phyloP scores from a whole-genome alignment of 148 eudicot species.

The Arbutus unedo region DNA sequence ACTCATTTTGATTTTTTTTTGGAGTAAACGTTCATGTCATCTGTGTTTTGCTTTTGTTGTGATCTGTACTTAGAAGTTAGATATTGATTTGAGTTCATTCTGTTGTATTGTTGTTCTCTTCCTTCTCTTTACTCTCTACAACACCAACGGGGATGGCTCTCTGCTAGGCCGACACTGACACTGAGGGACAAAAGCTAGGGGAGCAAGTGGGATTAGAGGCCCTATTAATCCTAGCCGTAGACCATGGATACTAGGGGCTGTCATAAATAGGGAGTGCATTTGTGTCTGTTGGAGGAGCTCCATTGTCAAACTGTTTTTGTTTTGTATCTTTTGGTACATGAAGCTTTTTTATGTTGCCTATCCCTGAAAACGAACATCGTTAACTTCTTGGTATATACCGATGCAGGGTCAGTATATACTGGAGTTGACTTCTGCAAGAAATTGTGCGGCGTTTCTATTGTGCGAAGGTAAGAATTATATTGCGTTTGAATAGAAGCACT shows the following conservation, averaged over 20 bases:
- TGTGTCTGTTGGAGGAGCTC: neutral
- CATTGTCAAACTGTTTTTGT: neutral
- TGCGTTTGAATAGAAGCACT: neutral
- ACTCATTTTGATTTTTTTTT: neutral
- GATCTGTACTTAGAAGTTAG: neutral
- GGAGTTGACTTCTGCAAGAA: constrained; percentile 99
- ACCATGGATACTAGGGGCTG: neutral
- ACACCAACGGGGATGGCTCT: too few species aligned
- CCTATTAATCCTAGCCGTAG: too few species aligned
- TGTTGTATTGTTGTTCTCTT: constrained; percentile 1
- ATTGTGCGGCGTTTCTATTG: constrained; percentile 83
- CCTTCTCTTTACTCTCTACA: neutral
- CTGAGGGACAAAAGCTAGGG: too few species aligned
- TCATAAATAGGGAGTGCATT: neutral
- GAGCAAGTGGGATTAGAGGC: too few species aligned
- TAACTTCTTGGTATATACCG: constrained; percentile 3
- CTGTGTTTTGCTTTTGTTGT: neutral
- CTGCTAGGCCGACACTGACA: too few species aligned
- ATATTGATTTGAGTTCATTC: neutral
- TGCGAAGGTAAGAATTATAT: constrained; percentile 68
- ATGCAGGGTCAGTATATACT: constrained; percentile 75
- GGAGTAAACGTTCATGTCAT: neutral
- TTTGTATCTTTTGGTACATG: neutral
- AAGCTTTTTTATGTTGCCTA: neutral
- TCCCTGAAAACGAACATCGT: neutral